Evolutionary conservation across 164 flowering plant genomes (phyloP).

Genomic region (Magnolia kwangsiensis): DNA sequence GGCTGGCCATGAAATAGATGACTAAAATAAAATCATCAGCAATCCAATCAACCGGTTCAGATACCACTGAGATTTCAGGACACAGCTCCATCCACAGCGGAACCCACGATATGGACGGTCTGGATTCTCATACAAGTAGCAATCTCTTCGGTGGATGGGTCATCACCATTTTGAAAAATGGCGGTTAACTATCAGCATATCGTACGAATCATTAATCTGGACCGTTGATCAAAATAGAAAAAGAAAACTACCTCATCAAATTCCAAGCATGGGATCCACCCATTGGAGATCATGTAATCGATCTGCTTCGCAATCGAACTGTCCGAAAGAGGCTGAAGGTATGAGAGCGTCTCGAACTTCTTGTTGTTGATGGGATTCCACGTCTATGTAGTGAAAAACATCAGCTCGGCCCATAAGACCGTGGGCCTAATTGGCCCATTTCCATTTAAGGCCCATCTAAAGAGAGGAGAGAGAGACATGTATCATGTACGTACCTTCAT

Average conservation of each 20-base stretch:
- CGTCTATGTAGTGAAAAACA: conserved; percentile 29
- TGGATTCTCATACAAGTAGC: neutral
- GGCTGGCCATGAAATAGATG: no score
- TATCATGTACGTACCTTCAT: conserved; percentile 50
- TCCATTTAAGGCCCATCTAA: neutral
- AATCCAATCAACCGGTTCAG: neutral
- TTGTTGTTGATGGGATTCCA: conserved; percentile 70
- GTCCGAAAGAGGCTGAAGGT: conserved; percentile 63
- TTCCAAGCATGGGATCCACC: conserved; percentile 74
- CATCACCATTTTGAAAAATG: no score
- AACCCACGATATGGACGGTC: neutral
- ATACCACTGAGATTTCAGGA: neutral
- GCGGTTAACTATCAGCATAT: no score
- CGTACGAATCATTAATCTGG: no score
- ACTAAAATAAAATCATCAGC: no score
- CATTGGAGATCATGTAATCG: conserved; percentile 63
- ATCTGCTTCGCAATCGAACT: conserved; percentile 56
- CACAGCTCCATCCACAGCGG: neutral
- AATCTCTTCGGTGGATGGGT: no score
- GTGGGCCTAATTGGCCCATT: no score
- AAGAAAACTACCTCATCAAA: conserved; percentile 50
- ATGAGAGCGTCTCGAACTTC: conserved; percentile 70
- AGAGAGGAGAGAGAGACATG: neutral
- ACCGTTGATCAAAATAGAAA: neutral
- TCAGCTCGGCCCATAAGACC: no score